A percentile compares a stretch with the other conserved stretches of the same genome.
phyloP scores from a whole-genome alignment of 352 stramenopile genomes.

The Phytophthora melonis region DNA sequence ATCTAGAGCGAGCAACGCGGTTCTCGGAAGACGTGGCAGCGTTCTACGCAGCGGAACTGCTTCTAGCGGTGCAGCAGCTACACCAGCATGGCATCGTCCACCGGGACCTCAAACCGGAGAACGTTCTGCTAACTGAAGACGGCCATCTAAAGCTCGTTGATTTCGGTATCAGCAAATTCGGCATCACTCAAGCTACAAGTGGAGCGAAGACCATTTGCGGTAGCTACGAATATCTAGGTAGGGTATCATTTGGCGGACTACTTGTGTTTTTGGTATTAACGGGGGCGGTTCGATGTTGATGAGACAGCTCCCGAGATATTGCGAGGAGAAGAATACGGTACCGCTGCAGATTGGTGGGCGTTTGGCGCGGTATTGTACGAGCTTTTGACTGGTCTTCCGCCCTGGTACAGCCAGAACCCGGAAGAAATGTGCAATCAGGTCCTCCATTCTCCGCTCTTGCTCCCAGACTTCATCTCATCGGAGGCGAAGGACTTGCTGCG shows the following conservation, averaged over 20 bases:
- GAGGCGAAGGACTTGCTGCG: conserved; percentile 62
- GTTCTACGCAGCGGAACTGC: conserved; percentile 82
- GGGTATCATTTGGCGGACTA: conserved; percentile 3
- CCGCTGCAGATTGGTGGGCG: conserved; percentile 84
- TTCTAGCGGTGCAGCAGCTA: conserved; percentile 82
- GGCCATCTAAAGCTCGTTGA: conserved; percentile 85
- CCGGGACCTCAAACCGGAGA: conserved; percentile 85
- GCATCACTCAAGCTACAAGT: conserved; percentile 68
- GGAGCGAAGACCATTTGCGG: conserved; percentile 77
- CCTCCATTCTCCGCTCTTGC: conserved; percentile 58
- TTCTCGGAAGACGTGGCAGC: conserved; percentile 65
- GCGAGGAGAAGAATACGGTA: conserved; percentile 70
- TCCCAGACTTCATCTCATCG: conserved; percentile 61
- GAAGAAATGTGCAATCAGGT: conserved; percentile 61
- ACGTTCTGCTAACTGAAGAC: conserved; percentile 68
- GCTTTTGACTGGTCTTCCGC: conserved; percentile 78
- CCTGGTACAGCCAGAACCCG: conserved; percentile 79
- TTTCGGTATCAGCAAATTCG: conserved; percentile 88
- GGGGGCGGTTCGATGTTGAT: not conserved
- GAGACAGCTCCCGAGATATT: conserved; percentile 74
- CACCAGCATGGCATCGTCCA: conserved; percentile 89
- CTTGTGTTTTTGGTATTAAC: not conserved
- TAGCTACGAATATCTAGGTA: conserved; percentile 87
- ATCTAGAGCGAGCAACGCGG: conserved; percentile 53
- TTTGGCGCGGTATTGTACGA: conserved; percentile 83